Evolutionary conservation across 176 grass and related monocot species (phyloP), one percentile per base, ranked within the genome.

Genomic region (Eragrostis curvula): DNA sequence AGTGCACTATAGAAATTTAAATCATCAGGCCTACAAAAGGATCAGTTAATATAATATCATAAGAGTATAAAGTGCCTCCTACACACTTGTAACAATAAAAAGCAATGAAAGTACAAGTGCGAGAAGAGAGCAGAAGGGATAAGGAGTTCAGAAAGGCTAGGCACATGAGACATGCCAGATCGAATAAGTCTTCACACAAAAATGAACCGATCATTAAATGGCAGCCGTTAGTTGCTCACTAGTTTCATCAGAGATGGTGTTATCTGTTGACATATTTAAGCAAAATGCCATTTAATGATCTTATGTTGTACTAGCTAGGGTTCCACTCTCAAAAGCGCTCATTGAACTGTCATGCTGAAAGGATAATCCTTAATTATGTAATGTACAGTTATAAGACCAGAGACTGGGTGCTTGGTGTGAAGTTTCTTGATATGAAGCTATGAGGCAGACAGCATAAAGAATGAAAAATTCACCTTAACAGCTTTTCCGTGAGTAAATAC

Each of bases 91-190:
- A 73, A 24, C 59, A 80, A 84, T 65, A 71, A 60, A 71, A 77
- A 39, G 56, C 55, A 46, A 77, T 46, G 66, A 65, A 82, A 82
- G 73, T 89, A 82, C 78, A 71, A 48, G 83, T 41, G 53, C 75
- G 78, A 78, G 72, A 65, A 69, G 60, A 16, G 66, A 85, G 71
- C 78, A 89, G 83, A 76, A 85, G 66, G 47, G 72, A 66, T 72
- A 81, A 70, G 48, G 83, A 81, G 72, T 77, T 55, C 87, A 85
- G 83, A 85, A 80, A 82, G 78, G 78, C 72, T 61, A 85, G 66
- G 72, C 78, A 67, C 78, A 89, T 86, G 73, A 89, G 83, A 66
- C 81, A 86, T 89, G 66, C 59, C 88, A 89, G 66, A 74, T 82
- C 48, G 66, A 89, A 64, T 43, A 30, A 66, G 68, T 52, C 73